phyloP scores from a whole-genome alignment of 169 alveolate species.

The Plasmodium fragile region DNA sequence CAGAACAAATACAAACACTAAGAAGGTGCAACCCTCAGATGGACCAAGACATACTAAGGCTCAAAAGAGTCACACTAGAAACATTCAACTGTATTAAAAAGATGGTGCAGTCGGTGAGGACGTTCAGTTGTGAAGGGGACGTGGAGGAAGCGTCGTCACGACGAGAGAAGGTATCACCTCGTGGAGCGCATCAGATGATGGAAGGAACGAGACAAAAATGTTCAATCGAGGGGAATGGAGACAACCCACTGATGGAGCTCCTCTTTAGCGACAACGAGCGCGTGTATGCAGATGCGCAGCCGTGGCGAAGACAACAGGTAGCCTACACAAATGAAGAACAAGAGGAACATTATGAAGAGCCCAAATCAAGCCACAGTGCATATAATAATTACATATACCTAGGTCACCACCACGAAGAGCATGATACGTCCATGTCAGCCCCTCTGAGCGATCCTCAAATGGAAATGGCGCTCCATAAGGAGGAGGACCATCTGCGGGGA shows the following conservation, averaged over 20 bases:
- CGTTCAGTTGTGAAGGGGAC: background rate
- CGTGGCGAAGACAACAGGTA: background rate
- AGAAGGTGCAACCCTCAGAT: background rate
- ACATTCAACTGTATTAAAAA: slow-evolving; percentile 61
- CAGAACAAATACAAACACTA: background rate
- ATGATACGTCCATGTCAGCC: background rate
- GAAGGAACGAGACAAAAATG: background rate
- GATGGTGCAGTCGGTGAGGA: slow-evolving; percentile 15
- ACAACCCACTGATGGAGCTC: slow-evolving; percentile 34
- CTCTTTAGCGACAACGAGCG: slow-evolving; percentile 46
- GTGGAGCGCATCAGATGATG: background rate
- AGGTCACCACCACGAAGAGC: background rate
- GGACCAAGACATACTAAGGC: slow-evolving; percentile 25
- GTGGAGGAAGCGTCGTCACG: background rate
- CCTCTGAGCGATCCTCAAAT: background rate
- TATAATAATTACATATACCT: background rate
- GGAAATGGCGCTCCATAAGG: background rate
- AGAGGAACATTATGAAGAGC: background rate
- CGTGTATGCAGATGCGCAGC: background rate
- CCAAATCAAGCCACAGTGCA: background rate
- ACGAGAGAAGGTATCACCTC: background rate
- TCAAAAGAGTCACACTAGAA: slow-evolving; percentile 41
- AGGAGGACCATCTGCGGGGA: background rate
- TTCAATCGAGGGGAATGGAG: background rate
- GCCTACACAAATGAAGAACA: background rate